These are phyloP conservation scores for Ustilago vetiveriae DNA, from an alignment of 1,284 basidiomycete species.

Conservation along the genomic window DNA sequence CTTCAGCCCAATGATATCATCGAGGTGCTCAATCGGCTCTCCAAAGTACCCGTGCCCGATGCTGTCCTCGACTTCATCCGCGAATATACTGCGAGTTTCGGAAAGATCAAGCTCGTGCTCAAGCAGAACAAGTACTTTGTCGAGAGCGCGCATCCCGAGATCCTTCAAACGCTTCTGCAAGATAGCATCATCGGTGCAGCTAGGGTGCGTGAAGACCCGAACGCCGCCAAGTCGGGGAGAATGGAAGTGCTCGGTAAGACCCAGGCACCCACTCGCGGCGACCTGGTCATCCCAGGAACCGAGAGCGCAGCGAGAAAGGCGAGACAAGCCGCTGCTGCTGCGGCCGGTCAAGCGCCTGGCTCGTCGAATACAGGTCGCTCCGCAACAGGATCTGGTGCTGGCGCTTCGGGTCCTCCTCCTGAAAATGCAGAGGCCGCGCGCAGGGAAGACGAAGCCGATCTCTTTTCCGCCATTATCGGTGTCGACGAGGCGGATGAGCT, in stretches of 20 bases:
- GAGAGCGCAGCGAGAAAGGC: conserved; percentile 50
- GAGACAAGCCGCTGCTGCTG: conserved; percentile 33
- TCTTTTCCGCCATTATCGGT: conserved; percentile 66
- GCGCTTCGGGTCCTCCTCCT: conserved; percentile 26
- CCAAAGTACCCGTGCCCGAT: conserved; percentile 64
- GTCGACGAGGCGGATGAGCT: conserved; percentile 65
- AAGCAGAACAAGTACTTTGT: conserved; percentile 67
- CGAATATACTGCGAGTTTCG: conserved; percentile 64
- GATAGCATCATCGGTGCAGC: conserved; percentile 62
- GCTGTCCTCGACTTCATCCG: conserved; percentile 63
- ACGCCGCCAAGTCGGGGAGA: conserved; percentile 36
- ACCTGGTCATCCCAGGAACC: conserved; percentile 62
- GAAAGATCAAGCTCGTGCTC: conserved; percentile 67
- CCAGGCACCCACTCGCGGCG: conserved; percentile 55
- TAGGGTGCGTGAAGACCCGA: conserved; percentile 50
- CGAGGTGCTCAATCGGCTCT: conserved; percentile 75
- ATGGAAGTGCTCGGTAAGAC: conserved; percentile 55
- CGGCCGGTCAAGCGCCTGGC: conserved; percentile 20
- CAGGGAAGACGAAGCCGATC: conserved; percentile 59
- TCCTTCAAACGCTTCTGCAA: conserved; percentile 61
- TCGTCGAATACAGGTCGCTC: conserved; percentile 10
- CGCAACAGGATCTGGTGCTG: conserved; percentile 4
- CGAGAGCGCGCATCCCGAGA: conserved; percentile 64
- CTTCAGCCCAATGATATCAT: conserved; percentile 98
- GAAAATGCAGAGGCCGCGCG: conserved; percentile 36